A percentile compares a stretch with the other conserved stretches of the same genome.
Evolutionary conservation across 2,329 filamentous ascomycete species (phyloP).

Genomic region (Fusarium annulatum): DNA sequence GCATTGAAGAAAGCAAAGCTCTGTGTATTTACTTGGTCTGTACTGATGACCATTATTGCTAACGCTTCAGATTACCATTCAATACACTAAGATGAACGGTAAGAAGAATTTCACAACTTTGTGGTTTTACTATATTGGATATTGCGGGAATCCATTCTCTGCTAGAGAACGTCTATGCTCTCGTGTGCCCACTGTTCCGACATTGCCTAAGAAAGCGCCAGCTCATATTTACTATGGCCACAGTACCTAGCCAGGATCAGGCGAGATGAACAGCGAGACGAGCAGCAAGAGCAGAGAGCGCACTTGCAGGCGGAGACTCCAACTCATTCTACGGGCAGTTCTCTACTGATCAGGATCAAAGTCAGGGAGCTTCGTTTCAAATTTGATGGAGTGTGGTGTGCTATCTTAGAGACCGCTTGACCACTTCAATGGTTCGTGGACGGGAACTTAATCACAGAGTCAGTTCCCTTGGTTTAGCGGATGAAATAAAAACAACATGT

Average conservation of each 20-base stretch:
- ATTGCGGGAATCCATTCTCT: too few species aligned
- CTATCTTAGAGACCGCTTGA: fast-evolving
- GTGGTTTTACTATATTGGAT: too few species aligned
- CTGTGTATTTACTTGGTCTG: too few species aligned
- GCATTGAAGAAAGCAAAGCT: too few species aligned
- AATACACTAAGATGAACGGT: too few species aligned
- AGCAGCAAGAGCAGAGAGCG: background rate
- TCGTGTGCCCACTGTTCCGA: background rate
- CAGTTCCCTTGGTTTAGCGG: too few species aligned
- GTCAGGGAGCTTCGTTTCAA: background rate
- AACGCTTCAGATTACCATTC: too few species aligned
- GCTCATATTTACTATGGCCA: background rate
- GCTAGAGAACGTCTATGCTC: too few species aligned
- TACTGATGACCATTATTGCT: background rate
- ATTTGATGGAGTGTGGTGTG: background rate
- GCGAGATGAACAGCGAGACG: fast-evolving
- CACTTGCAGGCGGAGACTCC: background rate
- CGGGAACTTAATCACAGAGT: too few species aligned
- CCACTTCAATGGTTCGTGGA: fast-evolving
- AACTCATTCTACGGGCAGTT: fast-evolving
- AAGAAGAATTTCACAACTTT: too few species aligned
- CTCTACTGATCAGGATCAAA: background rate
- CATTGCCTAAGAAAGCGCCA: background rate
- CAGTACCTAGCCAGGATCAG: background rate
- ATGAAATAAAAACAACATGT: too few species aligned